A percentile compares a stretch with the other conserved stretches of the same genome.
phyloP scores from a whole-genome alignment of 1,284 basidiomycete species.

The Ustilago xerochloae region DNA sequence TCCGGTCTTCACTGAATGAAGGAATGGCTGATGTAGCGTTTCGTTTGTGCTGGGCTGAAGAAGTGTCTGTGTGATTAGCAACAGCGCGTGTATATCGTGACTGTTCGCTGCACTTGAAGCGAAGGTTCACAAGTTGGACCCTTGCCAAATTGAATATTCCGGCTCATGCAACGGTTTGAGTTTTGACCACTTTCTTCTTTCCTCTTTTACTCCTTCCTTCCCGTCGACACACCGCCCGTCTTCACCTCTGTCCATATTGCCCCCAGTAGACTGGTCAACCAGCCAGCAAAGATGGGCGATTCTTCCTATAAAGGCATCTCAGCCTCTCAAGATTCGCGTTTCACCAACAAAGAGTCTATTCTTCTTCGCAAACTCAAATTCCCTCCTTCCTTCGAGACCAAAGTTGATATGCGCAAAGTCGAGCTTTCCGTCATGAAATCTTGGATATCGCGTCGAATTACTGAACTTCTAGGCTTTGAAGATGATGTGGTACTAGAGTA shows the following conservation, averaged over 20 bases:
- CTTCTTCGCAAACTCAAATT: slow-evolving; percentile 88
- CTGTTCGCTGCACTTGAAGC: not conserved
- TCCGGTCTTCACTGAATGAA: not conserved
- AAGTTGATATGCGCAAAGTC: slow-evolving; percentile 96
- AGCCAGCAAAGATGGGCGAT: slow-evolving; percentile 26
- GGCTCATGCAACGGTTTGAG: not conserved
- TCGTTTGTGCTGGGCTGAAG: not conserved
- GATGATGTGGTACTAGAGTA: slow-evolving; percentile 98
- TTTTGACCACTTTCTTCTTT: not conserved
- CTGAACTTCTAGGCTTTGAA: slow-evolving; percentile 89
- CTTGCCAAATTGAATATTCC: slow-evolving; percentile 3
- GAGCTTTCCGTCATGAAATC: slow-evolving; percentile 80
- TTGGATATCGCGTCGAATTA: slow-evolving; percentile 92
- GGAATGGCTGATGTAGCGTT: too few relatives aligned
- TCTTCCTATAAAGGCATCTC: slow-evolving; percentile 53
- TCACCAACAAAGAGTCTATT: slow-evolving; percentile 93
- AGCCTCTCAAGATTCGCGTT: slow-evolving; percentile 73
- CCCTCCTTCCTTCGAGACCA: slow-evolving; percentile 75
- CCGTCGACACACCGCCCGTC: not conserved
- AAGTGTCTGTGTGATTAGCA: not conserved
- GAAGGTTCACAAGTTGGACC: too few relatives aligned
- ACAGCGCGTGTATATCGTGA: not conserved
- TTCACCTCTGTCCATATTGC: not conserved
- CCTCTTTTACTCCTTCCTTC: not conserved
- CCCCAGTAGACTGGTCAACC: not conserved